phyloP scores from a whole-genome alignment of 1,284 basidiomycete species.

The Sutorius eximius region DNA sequence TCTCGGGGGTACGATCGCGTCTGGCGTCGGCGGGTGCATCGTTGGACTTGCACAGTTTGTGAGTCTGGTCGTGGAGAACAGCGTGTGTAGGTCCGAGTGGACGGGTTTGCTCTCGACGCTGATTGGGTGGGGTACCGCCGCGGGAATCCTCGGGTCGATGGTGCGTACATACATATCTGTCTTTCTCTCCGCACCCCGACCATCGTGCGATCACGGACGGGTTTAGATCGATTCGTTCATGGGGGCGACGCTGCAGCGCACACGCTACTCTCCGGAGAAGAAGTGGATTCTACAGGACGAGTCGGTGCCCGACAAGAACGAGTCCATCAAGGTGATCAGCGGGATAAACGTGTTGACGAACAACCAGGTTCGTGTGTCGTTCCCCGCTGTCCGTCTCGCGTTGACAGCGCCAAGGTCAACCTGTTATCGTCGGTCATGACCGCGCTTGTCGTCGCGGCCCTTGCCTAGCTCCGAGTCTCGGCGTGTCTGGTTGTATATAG shows the following conservation, averaged over 20 bases:
- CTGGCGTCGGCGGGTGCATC: constrained; percentile 69
- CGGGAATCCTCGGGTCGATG: constrained; percentile 75
- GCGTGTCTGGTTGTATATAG: not conserved
- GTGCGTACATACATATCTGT: constrained; percentile 41
- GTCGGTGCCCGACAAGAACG: constrained; percentile 26
- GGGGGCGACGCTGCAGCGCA: constrained; percentile 86
- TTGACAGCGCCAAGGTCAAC: constrained; percentile 40
- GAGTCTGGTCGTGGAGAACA: constrained; percentile 65
- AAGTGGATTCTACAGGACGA: constrained; percentile 71
- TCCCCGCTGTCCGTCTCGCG: not conserved
- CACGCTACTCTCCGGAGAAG: constrained; percentile 66
- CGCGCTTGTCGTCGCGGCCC: constrained; percentile 37
- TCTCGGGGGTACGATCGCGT: constrained; percentile 70
- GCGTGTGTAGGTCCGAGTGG: constrained; percentile 44
- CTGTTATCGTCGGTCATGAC: constrained; percentile 44
- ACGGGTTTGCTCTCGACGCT: constrained; percentile 43
- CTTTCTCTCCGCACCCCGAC: not conserved
- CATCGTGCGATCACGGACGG: not conserved
- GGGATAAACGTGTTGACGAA: constrained; percentile 78
- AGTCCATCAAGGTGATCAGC: constrained; percentile 56
- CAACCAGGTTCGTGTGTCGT: constrained; percentile 58
- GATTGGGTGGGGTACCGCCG: constrained; percentile 57
- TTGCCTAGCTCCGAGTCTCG: constrained; percentile 17
- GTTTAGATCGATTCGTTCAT: constrained; percentile 79
- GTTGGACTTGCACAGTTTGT: constrained; percentile 65